Evolutionary conservation across 768 basidiomycete genomes (phyloP).

Genomic region (Phaeotremella fagi): DNA sequence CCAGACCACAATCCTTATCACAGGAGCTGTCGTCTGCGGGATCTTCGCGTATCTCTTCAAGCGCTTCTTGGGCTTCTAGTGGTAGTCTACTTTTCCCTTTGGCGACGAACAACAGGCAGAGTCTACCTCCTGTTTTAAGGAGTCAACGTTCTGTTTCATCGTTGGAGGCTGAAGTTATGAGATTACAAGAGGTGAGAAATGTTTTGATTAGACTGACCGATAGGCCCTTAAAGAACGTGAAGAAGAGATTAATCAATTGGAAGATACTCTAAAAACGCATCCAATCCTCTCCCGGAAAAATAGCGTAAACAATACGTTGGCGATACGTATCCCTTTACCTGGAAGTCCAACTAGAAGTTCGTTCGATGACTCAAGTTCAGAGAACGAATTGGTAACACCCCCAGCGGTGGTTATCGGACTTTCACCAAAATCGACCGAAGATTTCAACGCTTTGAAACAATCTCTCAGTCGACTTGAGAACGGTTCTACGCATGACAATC

Average conservation of each 20-base stretch:
- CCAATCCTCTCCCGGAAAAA: slow-evolving; percentile 39
- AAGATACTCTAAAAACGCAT: slow-evolving; percentile 53
- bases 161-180: slow-evolving; percentile 91
- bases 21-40: slow-evolving; percentile 61
- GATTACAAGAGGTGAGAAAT: slow-evolving; percentile 64
- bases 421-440: slow-evolving; percentile 14
- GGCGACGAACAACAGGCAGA: slow-evolving; percentile 19
- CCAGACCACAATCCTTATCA: slow-evolving; percentile 75
- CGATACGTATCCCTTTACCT: slow-evolving; percentile 10
- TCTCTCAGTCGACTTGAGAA: slow-evolving; percentile 12
- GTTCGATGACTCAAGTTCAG: not conserved
- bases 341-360: slow-evolving; percentile 3
- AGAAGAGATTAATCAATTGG: slow-evolving; percentile 76
- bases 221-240: slow-evolving; percentile 80
- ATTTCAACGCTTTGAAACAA: slow-evolving; percentile 9
- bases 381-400: not conserved
- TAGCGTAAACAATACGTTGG: slow-evolving; percentile 18
- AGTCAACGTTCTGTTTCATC: slow-evolving; percentile 72
- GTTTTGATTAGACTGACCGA: slow-evolving; percentile 6
- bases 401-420: slow-evolving; percentile 1
- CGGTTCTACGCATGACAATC: slow-evolving; percentile 53
- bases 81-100: slow-evolving; percentile 21
- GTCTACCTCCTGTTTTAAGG: slow-evolving; percentile 54
- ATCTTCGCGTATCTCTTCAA: slow-evolving; percentile 45
- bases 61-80: slow-evolving; percentile 29